Base-by-base conservation (phyloP, 768 basidiomycete species). In the Tephrocybe sp. region DNA sequence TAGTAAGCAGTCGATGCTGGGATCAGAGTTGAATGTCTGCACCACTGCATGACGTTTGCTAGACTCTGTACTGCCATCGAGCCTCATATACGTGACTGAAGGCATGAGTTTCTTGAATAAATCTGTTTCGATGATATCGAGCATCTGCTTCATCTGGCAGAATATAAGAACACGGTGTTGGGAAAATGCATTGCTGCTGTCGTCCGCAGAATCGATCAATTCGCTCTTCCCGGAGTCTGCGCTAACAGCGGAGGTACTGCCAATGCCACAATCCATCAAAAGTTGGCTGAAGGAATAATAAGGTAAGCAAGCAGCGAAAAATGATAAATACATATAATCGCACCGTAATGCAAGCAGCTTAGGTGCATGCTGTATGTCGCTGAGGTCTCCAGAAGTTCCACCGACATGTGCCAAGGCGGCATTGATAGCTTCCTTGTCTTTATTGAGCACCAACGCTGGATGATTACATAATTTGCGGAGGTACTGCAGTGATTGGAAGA, bases 161-260 rank as follows among this genome's bases (percentile, higher is more conserved):
- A 99, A 99, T 60, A 99, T 96, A 55, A 99, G 83, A 47, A 96
- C 95, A n/a, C 97, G 91, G 64, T 99, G 97, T 58, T 96, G 95
- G 18, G 96, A 90, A 63, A 94, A 89, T 21, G 80, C 63, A 1
- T 77, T 80, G 34, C 72, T 74, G 21, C 70, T 63, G n/a, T 78
- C 78, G 11, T 80, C 67, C 37, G 82, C 72, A 1, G 79, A 74
- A 52, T 90, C 86, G 27, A 78, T 79, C 13, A 82, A 64, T 57
- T 91, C 87, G 52, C 81, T 82, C 66, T 91, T 89, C 18, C 78
- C 74, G 9, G 76, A 63, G 38, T 91, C 89, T 1, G 71, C 65
- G 11, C 67, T 59, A 22, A 68, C 58, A 27, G 64, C 57, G 13
- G 73, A 69, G 47, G 69, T 57, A 15, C 73, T 69, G 12, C 97